Base-by-base conservation (phyloP, 495 filamentous ascomycete genomes). In the Neurospora sp. region DNA sequence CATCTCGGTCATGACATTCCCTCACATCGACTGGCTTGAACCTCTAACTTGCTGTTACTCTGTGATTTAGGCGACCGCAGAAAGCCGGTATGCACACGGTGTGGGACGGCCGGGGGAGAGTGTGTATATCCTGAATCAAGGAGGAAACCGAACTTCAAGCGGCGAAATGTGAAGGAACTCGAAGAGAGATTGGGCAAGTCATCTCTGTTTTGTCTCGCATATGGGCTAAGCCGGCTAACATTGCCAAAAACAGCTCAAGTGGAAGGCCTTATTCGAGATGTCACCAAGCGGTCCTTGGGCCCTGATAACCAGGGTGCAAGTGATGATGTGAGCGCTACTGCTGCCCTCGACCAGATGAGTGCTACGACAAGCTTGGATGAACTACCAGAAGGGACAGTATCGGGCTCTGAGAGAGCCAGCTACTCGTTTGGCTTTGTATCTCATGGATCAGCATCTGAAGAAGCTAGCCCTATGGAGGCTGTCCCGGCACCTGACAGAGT, bases 61-160 rank as follows among this genome's bases (percentile, higher is more conserved):
- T 20, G 11, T 20, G 20, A 42, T 12, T 4, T 70, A 81, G 79
- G 79, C 76, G 91, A 92, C 79, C 87, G 89, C 23, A 85, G 79
- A 42, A 87, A 85, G 74, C 93, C 93, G 4, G 89, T 87, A 41
- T 96, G 93, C 78, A 87, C 88, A 35, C 93, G 92, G 14, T 96
- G 93, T 78, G 86, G 87, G 35, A 86, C 90, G 73, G 77, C 92
- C 39, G 86, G 88, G 46, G 88, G 90, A 81, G 90, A 91, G 70
- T 96, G 93, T 81, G 82, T 89, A 7, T 96, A 94, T 77, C 93
- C 94, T 77, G 93, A 95, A 80, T 90, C 91, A 69, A 87, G 93
- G 76, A 90, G 92, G 83, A 96, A 94, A 83, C 94, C 93, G 73
- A 91, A 93, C 37, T 92, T 92, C n/a, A 96, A 94, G 84, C 85